Base-by-base conservation (phyloP, 225 moss, liverwort and hornwort genomes). In the Takakia lepidozioides region DNA sequence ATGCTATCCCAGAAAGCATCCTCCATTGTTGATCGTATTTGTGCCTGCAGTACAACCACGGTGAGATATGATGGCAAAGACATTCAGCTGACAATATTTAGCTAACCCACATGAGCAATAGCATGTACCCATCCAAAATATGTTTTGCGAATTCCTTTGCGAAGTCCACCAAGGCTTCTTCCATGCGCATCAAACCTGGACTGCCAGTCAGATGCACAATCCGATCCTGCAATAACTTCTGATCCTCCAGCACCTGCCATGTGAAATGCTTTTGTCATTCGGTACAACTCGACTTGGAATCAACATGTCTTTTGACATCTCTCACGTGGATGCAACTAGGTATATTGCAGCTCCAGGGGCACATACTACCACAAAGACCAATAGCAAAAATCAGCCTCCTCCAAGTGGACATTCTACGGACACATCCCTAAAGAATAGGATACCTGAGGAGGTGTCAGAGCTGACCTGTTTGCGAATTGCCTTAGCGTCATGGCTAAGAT, bases 1-100 rank as follows among this genome's bases (percentile, higher is more conserved):
- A 91, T 78, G 25, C 77, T 85, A 29, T 98, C 85, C 98, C 98
- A 98, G 55, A 90, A 98, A 3, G 98, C 91, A 53, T 74, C 73
- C 65, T 98, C 91, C 87, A 98, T 91, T 22, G 85, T 82, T 51
- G 67, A 47, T 15, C 91, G 87, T 53, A 98, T 76, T 60, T 87
- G 91, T 29, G 75, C 69, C 74, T 87, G 80, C 50, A 58, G 29
- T 42, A 45, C 17, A 34, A 18, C n/a, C 29, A 38, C 28, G 19
- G 54, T 34, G 20, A n/a, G n/a, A n/a, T n/a, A n/a, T n/a, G n/a
- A n/a, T n/a, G n/a, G n/a, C n/a, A n/a, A n/a, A n/a, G n/a, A n/a
- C n/a, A n/a, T n/a, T n/a, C n/a, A n/a, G 24, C 3, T 18, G 22
- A 46, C 20, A 21, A n/a, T 25, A 46, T 3, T 46, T 11, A 7